phyloP scores from a whole-genome alignment of 1,284 basidiomycete genomes.

The Cryptococcus sp. region DNA sequence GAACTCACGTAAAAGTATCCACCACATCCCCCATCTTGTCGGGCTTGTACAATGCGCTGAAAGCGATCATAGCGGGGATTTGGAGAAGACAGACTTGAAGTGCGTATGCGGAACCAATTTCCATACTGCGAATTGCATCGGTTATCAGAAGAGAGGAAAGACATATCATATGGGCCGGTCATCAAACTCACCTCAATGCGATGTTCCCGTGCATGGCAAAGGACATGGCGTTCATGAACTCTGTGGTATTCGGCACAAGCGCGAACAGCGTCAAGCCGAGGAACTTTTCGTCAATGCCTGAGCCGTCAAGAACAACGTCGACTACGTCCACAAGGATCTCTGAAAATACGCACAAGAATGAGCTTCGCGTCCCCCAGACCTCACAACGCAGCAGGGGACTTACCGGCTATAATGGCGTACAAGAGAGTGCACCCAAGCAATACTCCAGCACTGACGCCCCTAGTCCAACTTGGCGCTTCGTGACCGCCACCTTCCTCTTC shows the following conservation, averaged over 20 bases:
- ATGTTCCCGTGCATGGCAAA: constrained; percentile 98
- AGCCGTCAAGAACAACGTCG: constrained; percentile 89
- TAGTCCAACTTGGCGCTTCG: constrained; percentile 94
- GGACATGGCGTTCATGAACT: constrained; percentile 99
- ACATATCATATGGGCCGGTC: too few species aligned
- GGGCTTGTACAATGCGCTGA: constrained; percentile 90
- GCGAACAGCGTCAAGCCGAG: constrained; percentile 95
- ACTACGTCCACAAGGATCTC: constrained; percentile 95
- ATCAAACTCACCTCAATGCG: constrained; percentile 72
- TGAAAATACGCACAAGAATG: constrained; percentile 35
- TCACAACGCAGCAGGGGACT: constrained; percentile 37
- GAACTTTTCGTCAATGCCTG: constrained; percentile 96
- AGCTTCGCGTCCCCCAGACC: not conserved
- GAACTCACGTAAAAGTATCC: constrained; percentile 79
- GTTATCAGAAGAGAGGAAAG: too few species aligned
- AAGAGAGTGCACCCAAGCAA: constrained; percentile 84
- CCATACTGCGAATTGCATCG: constrained; percentile 68
- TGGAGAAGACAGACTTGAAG: constrained; percentile 97
- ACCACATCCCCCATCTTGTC: constrained; percentile 77
- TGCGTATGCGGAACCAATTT: constrained; percentile 98
- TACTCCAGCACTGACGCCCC: constrained; percentile 80
- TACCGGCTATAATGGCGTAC: constrained; percentile 94
- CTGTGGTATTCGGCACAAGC: constrained; percentile 96
- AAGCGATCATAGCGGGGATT: constrained; percentile 98
- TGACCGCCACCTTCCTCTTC: constrained; percentile 74